Evolutionary conservation across 2,329 filamentous ascomycete genomes (phyloP).

Genomic region (Penicillium frequentans): DNA sequence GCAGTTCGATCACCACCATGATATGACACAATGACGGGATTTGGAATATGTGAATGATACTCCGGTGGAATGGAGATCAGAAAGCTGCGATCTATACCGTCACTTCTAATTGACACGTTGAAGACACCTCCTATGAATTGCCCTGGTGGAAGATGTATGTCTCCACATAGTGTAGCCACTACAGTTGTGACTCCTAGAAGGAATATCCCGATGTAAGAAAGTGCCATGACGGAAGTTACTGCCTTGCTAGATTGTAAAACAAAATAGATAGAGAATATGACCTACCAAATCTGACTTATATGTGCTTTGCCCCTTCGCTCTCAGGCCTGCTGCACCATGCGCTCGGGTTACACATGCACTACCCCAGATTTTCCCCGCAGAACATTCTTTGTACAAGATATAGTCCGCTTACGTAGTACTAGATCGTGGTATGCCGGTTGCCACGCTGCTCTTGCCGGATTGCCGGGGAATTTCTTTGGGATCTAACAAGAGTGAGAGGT

Average conservation of each 20-base stretch:
- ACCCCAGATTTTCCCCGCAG: neutral
- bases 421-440: neutral
- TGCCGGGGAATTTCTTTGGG: neutral
- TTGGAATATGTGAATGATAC: neutral
- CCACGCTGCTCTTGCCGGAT: neutral
- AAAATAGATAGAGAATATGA: neutral
- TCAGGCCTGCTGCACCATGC: neutral
- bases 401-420: neutral
- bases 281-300: neutral
- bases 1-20: neutral
- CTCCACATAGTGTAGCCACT: neutral
- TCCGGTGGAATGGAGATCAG: neutral
- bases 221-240: neutral
- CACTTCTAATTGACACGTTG: constrained; percentile 1
- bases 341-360: neutral
- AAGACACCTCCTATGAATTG: neutral
- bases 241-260: neutral
- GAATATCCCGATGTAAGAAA: neutral
- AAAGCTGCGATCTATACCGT: neutral
- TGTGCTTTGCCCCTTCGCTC: neutral
- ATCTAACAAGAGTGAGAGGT: neutral
- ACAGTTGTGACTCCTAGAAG: neutral
- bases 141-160: neutral
- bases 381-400: neutral
- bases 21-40: neutral